Base-by-base conservation (phyloP, 1,139 yeast species). In the Candida gigantensis region DNA sequence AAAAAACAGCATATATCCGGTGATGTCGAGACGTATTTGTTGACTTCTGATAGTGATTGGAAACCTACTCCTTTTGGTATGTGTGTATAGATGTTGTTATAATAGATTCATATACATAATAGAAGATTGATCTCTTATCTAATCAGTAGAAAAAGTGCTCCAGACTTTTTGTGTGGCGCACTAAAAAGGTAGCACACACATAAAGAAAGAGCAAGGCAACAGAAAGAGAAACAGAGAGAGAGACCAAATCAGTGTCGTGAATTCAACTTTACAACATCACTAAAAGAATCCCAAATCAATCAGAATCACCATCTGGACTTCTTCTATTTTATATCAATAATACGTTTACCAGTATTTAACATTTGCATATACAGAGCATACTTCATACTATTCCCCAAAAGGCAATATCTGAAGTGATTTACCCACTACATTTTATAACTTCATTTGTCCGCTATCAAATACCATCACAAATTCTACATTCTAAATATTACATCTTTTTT, bases 1-100 rank as follows among this genome's bases (percentile, higher is more conserved):
- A 44, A 40, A 45, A 44, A 35, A 32, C 30, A 20, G 33, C 30
- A 25, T 17, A 5, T 11, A n/a, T 24, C 28, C 26, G 33, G 32
- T 24, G 6, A 33, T 8, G 21, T 9, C 16, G 26, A 34, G n/a
- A 27, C 36, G 5, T 62, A 41, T 36, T 40, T 65, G 6, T 57
- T 67, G 37, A 68, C 62, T 24, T 42, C 43, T 12, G 62, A 61
- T 38, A 34, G 37, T 1, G 37, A 51, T 20, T 67, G 73, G 73
- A 47, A 40, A n/a, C 68, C 69, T 1, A 46, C 49, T 2, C 68
- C 72, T 0, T 65, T 66, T 51, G 72, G 73, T 2, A 45, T 44
- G 16, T 32, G 36, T 33, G 32, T 40, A 11, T 43, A 33, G 19
- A n/a, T 4, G 12, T 24, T 20, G 6, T n/a, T 9, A 9, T 3